phyloP scores from a whole-genome alignment of 192 early-diverging fungal genomes.

The Podila verticillata region DNA sequence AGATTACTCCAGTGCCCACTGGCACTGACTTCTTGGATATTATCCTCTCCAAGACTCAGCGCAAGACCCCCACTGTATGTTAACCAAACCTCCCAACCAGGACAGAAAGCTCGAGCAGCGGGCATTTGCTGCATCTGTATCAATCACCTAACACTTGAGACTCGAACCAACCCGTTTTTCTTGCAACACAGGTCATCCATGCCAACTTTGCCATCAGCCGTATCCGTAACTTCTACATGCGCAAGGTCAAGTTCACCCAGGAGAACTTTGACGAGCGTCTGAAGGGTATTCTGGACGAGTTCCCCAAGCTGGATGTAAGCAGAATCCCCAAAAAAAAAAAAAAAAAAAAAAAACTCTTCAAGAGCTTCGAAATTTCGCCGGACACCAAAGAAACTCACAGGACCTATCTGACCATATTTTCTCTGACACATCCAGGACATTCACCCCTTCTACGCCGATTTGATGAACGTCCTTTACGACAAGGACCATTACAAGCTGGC shows the following conservation, averaged over 20 bases:
- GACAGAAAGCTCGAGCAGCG: too few relatives aligned
- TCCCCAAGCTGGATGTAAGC: constrained; percentile 94
- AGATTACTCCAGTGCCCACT: constrained; percentile 94
- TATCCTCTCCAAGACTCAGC: constrained; percentile 96
- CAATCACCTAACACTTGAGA: too few relatives aligned
- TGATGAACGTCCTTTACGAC: constrained; percentile 99
- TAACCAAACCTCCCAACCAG: constrained; percentile 67
- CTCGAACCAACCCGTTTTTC: background rate
- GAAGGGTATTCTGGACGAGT: constrained; percentile 90
- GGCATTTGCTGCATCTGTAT: too few relatives aligned
- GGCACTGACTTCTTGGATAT: constrained; percentile 97
- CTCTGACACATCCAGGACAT: constrained; percentile 68
- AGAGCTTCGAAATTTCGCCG: too few relatives aligned
- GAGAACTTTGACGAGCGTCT: constrained; percentile 95
- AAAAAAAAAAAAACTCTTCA: too few relatives aligned
- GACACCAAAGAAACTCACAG: too few relatives aligned
- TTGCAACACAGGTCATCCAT: constrained; percentile 76
- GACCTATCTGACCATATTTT: too few relatives aligned
- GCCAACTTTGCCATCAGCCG: constrained; percentile 97
- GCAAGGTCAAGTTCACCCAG: constrained; percentile 99
- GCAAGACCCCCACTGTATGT: constrained; percentile 90
- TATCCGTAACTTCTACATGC: constrained; percentile 98
- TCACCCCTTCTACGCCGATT: constrained; percentile 99
- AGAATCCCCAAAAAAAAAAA: too few relatives aligned
- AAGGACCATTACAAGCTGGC: constrained; percentile 99